Evolutionary conservation across 495 filamentous ascomycete species (phyloP).

Genomic region (Mytilinidion resinicola): DNA sequence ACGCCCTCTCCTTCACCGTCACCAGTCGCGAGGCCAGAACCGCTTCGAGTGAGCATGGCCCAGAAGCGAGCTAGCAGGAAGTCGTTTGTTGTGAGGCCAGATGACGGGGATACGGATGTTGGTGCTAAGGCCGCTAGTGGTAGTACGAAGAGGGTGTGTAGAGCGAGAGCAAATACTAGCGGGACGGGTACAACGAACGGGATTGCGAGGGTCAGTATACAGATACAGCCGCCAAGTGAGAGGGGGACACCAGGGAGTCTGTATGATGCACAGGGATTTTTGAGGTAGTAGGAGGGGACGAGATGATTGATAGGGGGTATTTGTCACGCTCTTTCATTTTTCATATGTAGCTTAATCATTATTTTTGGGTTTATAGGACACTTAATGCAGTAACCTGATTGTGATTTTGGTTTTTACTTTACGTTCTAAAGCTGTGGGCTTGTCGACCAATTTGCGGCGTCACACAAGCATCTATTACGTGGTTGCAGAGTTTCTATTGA

Average conservation of each 20-base stretch:
- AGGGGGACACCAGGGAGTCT: conserved; percentile 23
- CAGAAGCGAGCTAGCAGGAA: too few relatives aligned
- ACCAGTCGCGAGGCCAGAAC: conserved; percentile 2
- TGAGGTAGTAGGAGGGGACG: conserved; percentile 1
- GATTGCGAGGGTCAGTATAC: not conserved
- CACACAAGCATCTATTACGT: too few relatives aligned
- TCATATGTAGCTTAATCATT: too few relatives aligned
- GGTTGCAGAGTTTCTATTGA: too few relatives aligned
- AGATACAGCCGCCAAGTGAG: conserved; percentile 14
- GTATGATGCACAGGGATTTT: conserved; percentile 27
- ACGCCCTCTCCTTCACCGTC: conserved; percentile 15
- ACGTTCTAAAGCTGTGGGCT: too few relatives aligned
- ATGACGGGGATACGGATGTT: not conserved
- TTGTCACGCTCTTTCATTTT: too few relatives aligned
- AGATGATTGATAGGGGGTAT: not conserved
- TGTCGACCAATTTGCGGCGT: too few relatives aligned
- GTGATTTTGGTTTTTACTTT: too few relatives aligned
- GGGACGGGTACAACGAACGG: conserved; percentile 15
- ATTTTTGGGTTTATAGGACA: too few relatives aligned
- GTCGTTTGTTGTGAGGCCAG: too few relatives aligned
- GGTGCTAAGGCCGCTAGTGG: not conserved
- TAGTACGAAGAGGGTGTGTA: not conserved
- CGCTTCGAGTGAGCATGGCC: not conserved
- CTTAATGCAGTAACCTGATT: too few relatives aligned
- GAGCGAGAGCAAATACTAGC: conserved; percentile 9